Evolutionary conservation across 2,329 filamentous ascomycete species (phyloP).

Genomic region (Cladosporium sp.): DNA sequence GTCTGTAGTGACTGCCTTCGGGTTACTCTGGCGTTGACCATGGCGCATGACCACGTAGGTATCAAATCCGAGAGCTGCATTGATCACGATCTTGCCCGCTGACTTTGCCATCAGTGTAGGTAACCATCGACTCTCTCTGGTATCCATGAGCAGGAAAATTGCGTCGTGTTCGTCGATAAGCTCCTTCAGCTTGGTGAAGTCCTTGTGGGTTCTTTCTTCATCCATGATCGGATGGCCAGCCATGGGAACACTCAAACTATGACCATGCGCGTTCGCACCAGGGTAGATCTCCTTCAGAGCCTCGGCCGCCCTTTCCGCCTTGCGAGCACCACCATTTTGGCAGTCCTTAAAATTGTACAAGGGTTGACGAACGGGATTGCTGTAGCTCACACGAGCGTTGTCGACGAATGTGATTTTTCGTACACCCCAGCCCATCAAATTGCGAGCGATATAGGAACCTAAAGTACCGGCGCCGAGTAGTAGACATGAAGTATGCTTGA

Average conservation of each 20-base stretch:
- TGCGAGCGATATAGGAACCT: constrained; percentile 88
- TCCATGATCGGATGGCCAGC: constrained; percentile 83
- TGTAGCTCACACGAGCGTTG: constrained; percentile 88
- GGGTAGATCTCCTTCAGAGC: constrained; percentile 83
- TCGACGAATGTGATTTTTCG: constrained; percentile 94
- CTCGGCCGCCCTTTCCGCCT: constrained; percentile 75
- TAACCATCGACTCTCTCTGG: constrained; percentile 88
- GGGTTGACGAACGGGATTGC: constrained; percentile 92
- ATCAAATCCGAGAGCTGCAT: constrained; percentile 92
- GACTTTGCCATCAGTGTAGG: constrained; percentile 96
- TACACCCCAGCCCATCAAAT: constrained; percentile 92
- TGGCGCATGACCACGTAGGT: constrained; percentile 97
- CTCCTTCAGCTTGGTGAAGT: constrained; percentile 69
- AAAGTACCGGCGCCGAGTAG: constrained; percentile 88
- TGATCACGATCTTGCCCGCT: constrained; percentile 89
- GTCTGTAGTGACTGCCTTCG: background rate
- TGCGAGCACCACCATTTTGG: constrained; percentile 73
- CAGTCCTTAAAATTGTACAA: constrained; percentile 90
- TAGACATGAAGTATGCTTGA: constrained; percentile 86
- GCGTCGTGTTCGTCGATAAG: constrained; percentile 83
- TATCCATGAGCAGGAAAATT: constrained; percentile 93
- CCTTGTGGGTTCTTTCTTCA: constrained; percentile 60
- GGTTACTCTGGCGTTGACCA: constrained; percentile 48
- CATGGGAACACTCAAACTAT: constrained; percentile 88
- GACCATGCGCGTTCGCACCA: constrained; percentile 74